phyloP scores from a whole-genome alignment of 106 monocot species.

The Triglochin maritima region DNA sequence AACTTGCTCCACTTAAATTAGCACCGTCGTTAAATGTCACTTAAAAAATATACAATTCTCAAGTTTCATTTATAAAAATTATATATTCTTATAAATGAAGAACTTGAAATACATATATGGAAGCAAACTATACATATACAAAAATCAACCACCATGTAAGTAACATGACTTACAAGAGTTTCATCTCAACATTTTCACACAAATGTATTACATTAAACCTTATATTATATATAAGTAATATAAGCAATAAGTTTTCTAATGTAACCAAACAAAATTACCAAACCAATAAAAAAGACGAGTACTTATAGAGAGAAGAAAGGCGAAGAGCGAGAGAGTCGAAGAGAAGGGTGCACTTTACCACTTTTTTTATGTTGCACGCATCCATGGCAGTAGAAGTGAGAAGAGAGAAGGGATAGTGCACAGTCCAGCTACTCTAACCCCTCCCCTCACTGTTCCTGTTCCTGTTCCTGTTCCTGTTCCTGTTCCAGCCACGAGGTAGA shows the following conservation, averaged over 20 bases:
- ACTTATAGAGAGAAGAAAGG: background rate
- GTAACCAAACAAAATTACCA: background rate
- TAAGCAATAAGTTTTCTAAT: background rate
- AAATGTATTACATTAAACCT: background rate
- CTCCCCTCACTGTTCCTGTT: background rate
- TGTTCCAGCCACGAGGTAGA: background rate
- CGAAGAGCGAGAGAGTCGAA: background rate
- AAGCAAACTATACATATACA: no score
- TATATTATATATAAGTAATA: background rate
- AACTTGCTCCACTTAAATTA: no score
- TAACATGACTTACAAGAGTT: background rate
- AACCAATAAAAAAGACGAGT: background rate
- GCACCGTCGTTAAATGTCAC: no score
- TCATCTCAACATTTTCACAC: background rate
- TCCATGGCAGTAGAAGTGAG: slow-evolving; percentile 28
- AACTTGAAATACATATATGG: no score
- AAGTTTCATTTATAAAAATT: no score
- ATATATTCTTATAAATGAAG: no score
- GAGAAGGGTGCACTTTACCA: slow-evolving; percentile 20
- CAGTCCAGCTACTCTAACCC: background rate
- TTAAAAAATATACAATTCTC: no score
- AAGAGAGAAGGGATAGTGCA: background rate
- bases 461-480: background rate
- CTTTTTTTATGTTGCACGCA: slow-evolving; percentile 83
- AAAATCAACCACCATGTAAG: no score